These are phyloP conservation scores for Colletotrichum tofieldiae DNA, from an alignment of 2,329 filamentous ascomycete genomes.

Conservation along the genomic window DNA sequence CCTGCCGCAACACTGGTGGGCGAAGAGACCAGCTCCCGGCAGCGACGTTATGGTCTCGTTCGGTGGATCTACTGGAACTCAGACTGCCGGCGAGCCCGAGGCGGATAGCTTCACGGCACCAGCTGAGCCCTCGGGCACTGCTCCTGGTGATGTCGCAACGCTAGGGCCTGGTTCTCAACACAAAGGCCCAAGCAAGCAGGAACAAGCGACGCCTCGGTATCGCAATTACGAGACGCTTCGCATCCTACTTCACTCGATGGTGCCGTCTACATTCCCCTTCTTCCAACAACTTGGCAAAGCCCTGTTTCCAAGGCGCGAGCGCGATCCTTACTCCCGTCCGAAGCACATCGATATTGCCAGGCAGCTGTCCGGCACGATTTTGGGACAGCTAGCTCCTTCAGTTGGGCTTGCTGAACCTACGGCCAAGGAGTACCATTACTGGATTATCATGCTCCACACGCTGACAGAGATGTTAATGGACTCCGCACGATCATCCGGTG, in stretches of 20 bases:
- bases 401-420: constrained; percentile 62
- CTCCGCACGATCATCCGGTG: constrained; percentile 61
- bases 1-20: constrained; percentile 79
- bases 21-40: constrained; percentile 37
- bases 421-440: constrained; percentile 81
- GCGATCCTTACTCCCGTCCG: constrained; percentile 72
- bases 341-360: constrained; percentile 71
- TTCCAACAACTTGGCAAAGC: constrained; percentile 89
- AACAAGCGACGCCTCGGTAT: constrained; percentile 62
- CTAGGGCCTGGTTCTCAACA: constrained; percentile 44
- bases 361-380: constrained; percentile 79
- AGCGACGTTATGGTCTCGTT: constrained; percentile 36
- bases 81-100: constrained; percentile 45
- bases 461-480: constrained; percentile 87
- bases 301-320: constrained; percentile 81
- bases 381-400: constrained; percentile 74
- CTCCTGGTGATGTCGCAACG: constrained; percentile 47
- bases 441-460: constrained; percentile 84
- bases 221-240: constrained; percentile 85
- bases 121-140: constrained; percentile 50
- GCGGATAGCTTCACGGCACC: constrained; percentile 52
- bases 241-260: constrained; percentile 83
- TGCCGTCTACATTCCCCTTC: constrained; percentile 85
- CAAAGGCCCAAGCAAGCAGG: constrained; percentile 61
- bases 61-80: constrained; percentile 8